phyloP scores from a whole-genome alignment of 345 rosid species.

The Citrus medica region DNA sequence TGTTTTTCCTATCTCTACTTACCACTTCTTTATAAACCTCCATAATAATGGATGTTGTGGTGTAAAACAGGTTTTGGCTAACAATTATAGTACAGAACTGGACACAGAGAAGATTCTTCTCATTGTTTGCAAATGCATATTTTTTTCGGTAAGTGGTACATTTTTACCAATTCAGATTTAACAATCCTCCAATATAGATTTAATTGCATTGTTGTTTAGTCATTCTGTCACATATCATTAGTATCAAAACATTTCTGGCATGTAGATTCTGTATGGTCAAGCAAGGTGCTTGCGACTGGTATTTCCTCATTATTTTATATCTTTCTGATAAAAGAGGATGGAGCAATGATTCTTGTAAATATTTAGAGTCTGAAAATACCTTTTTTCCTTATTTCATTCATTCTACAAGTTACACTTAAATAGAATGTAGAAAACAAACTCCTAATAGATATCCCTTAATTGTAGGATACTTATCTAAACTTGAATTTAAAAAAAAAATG shows the following conservation, averaged over 20 bases:
- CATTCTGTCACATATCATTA: neutral
- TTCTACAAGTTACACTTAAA: no score
- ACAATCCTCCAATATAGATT: neutral
- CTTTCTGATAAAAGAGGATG: neutral
- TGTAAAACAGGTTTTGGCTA: conserved; percentile 52
- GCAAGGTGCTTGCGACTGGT: no score
- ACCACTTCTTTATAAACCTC: conserved; percentile 14
- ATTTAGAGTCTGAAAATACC: no score
- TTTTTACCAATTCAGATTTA: conserved; percentile 6
- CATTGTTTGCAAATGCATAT: conserved; percentile 65
- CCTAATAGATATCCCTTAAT: no score
- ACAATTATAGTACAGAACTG: conserved; percentile 26
- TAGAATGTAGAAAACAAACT: no score
- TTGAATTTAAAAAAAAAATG: no score
- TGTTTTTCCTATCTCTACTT: neutral
- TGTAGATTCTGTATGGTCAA: neutral
- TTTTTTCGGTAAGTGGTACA: conserved; percentile 63
- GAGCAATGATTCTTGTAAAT: neutral
- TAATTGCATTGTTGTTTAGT: neutral
- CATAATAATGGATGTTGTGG: conserved; percentile 18
- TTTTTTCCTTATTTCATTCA: no score
- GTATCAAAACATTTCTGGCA: neutral
- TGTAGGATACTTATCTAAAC: no score
- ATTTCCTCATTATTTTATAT: neutral
- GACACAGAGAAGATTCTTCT: conserved; percentile 63